These are phyloP conservation scores for Fusarium zealandicum DNA, from an alignment of 2,329 filamentous ascomycete species.

Conservation along the genomic window DNA sequence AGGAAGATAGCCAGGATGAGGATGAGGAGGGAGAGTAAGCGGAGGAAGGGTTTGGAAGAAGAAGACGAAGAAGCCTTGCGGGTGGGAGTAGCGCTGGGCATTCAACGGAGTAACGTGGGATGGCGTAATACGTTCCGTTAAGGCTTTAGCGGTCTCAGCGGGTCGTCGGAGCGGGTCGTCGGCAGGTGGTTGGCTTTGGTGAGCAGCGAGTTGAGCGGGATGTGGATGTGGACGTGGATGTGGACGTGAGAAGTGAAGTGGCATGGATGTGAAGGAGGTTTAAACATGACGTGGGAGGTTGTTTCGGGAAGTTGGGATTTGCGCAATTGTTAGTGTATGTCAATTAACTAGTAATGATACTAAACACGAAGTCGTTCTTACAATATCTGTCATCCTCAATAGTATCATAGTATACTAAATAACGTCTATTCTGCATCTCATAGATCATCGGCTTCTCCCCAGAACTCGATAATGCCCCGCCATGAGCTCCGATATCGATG, in stretches of 20 bases:
- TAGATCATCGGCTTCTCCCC: not conserved
- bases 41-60: conserved; percentile 6
- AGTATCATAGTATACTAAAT: too few species aligned
- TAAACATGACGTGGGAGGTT: conserved; percentile 8
- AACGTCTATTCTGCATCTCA: not conserved
- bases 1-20: conserved; percentile 42
- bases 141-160: conserved; percentile 22
- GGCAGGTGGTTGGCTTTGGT: conserved; percentile 18
- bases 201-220: conserved; percentile 4
- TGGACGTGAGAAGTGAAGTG: conserved; percentile 16
- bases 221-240: conserved; percentile 23
- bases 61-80: conserved; percentile 7
- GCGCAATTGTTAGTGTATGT: conserved; percentile 4
- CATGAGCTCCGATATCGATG: conserved; percentile 26
- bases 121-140: conserved; percentile 20
- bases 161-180: conserved; percentile 38
- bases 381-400: too few species aligned
- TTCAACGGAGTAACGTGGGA: conserved; percentile 30
- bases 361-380: too few species aligned
- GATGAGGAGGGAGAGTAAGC: conserved; percentile 32
- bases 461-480: conserved; percentile 20
- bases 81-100: conserved; percentile 19
- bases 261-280: conserved; percentile 12
- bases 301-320: not conserved
- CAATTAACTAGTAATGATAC: not conserved